Evolutionary conservation across 2,329 filamentous ascomycete species (phyloP).

Genomic region (Penicillium sp.): DNA sequence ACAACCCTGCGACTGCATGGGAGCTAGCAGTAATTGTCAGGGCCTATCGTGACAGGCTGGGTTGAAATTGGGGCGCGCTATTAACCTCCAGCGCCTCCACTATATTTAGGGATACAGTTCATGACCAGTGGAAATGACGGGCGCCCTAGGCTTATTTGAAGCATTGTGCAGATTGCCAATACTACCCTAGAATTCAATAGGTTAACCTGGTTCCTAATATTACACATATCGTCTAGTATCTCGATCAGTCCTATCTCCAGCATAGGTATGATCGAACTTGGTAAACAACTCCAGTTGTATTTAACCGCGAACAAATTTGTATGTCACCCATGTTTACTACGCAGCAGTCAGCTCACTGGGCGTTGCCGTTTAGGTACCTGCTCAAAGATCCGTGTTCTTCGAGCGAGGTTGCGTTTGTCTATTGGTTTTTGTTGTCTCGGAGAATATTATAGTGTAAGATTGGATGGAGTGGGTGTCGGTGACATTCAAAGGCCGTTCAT

Average conservation of each 20-base stretch:
- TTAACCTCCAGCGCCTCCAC: background rate
- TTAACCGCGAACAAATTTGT: no score
- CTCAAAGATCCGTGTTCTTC: background rate
- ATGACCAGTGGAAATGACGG: background rate
- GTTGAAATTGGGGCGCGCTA: conserved; percentile 1
- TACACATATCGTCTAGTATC: background rate
- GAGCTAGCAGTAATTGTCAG: background rate
- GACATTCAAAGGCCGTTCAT: background rate
- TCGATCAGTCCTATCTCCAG: background rate
- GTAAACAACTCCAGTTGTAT: background rate
- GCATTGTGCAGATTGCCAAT: background rate
- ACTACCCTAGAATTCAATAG: background rate
- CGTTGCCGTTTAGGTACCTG: background rate
- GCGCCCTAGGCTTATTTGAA: background rate
- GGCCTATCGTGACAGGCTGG: background rate
- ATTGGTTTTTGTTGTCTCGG: background rate
- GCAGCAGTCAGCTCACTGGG: background rate
- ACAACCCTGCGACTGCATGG: no score
- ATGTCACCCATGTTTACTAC: background rate
- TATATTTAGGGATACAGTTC: background rate
- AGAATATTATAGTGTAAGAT: background rate
- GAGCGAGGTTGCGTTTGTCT: background rate
- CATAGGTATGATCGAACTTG: background rate
- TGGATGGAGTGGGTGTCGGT: background rate
- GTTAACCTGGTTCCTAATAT: background rate